A percentile compares a stretch with the other conserved stretches of the same genome.
These are phyloP conservation scores for Sphagnum tenellum DNA, from an alignment of 225 moss, liverwort and hornwort species.

Conservation along the genomic window DNA sequence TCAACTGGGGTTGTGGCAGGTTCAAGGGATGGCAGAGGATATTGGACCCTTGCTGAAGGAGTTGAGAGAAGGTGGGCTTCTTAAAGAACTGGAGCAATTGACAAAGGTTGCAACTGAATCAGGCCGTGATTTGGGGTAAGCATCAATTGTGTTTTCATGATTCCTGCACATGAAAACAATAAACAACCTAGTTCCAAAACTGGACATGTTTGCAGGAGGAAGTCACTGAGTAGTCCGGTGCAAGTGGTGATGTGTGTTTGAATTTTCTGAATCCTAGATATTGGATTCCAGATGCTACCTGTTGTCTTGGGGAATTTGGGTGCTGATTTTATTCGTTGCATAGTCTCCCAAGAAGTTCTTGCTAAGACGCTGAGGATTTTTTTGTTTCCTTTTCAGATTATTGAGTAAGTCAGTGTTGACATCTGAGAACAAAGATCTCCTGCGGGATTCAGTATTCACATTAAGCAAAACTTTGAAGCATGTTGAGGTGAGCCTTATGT, in stretches of 20 bases:
- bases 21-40: slow-evolving; percentile 39
- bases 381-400: slow-evolving; percentile 23
- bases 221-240: too few species aligned
- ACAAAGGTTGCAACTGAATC: slow-evolving; percentile 36
- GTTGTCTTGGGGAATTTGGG: too few species aligned
- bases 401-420: slow-evolving; percentile 83
- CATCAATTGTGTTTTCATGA: neutral
- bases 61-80: slow-evolving; percentile 28
- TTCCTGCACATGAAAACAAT: neutral
- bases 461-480: slow-evolving; percentile 87
- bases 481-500: slow-evolving; percentile 55
- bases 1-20: slow-evolving; percentile 13
- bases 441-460: slow-evolving; percentile 82
- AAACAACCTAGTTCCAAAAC: neutral
- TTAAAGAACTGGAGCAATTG: slow-evolving; percentile 40
- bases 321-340: too few species aligned
- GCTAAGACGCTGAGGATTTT: too few species aligned
- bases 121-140: slow-evolving; percentile 40
- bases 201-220: too few species aligned
- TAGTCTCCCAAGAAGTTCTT: too few species aligned
- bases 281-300: too few species aligned
- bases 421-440: slow-evolving; percentile 72
- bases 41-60: slow-evolving; percentile 44
- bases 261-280: too few species aligned
- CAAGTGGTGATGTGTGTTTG: too few species aligned